phyloP scores from a whole-genome alignment of 352 stramenopile genomes.

The Phytophthora fragariaefolia region DNA sequence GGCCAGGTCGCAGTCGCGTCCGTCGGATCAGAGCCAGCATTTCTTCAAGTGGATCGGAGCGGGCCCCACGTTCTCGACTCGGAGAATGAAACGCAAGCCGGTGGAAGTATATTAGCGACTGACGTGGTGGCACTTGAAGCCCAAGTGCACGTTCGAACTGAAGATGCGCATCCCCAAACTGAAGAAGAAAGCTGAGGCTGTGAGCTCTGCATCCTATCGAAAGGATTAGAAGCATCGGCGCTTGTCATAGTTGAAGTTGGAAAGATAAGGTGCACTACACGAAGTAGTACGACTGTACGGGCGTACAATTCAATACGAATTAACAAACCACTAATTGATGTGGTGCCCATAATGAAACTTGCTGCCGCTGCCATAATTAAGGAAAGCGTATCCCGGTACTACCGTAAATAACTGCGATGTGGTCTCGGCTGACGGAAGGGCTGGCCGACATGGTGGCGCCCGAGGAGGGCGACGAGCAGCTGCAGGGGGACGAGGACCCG shows the following conservation, averaged over 20 bases:
- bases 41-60: slow-evolving; percentile 1
- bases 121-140: slow-evolving; percentile 4
- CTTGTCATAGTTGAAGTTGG: no score
- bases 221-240: no score
- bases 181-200: neutral
- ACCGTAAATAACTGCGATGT: slow-evolving; percentile 48
- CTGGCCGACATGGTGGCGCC: slow-evolving; percentile 78
- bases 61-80: neutral
- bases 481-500: slow-evolving; percentile 36
- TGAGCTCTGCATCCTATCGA: slow-evolving; percentile 1
- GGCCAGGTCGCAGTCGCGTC: slow-evolving; percentile 6
- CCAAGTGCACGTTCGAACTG: slow-evolving; percentile 3
- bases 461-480: slow-evolving; percentile 40
- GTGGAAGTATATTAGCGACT: neutral
- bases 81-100: slow-evolving; percentile 14
- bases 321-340: no score
- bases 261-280: no score
- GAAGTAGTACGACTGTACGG: no score
- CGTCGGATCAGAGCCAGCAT: slow-evolving; percentile 26
- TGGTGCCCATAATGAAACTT: no score
- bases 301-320: no score
- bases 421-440: slow-evolving; percentile 65
- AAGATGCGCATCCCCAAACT: slow-evolving; percentile 14
- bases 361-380: no score
- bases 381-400: no score